Conservation (phyloP, 257 asterid species). For the Ballota nigra region DNA sequence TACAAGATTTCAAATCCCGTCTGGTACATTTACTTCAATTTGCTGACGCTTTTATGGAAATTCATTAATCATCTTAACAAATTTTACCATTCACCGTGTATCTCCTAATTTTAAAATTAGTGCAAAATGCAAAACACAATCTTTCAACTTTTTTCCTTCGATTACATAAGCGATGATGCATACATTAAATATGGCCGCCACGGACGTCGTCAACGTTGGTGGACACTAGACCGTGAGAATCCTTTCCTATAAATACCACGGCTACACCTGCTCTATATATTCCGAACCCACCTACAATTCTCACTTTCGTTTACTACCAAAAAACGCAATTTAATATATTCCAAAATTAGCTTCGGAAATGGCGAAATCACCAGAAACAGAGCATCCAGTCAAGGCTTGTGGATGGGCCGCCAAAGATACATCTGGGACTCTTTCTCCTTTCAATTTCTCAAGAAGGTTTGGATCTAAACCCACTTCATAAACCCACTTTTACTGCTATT, state of each 20-base stretch:
- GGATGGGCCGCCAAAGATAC: constrained; percentile 60
- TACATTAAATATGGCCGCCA: neutral
- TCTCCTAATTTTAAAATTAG: too few species aligned
- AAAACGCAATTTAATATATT: neutral
- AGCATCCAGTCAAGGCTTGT: constrained; percentile 47
- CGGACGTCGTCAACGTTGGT: neutral
- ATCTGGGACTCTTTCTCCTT: constrained; percentile 52
- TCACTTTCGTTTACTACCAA: neutral
- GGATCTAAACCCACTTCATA: neutral
- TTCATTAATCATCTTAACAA: too few species aligned
- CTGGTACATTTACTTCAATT: too few species aligned
- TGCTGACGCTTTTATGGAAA: too few species aligned
- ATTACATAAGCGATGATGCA: neutral
- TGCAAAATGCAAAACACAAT: too few species aligned
- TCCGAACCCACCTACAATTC: too few species aligned
- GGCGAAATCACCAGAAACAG: constrained; percentile 18
- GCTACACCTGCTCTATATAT: too few species aligned
- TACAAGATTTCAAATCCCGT: too few species aligned
- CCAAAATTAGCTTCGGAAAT: neutral
- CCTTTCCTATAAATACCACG: neutral
- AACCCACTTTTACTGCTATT: neutral
- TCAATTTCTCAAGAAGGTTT: constrained; percentile 43
- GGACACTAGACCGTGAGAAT: neutral
- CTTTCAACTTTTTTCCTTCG: too few species aligned
- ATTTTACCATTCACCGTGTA: too few species aligned